phyloP scores from a whole-genome alignment of 805 yeast genomes.

The Yarrowia sp. region DNA sequence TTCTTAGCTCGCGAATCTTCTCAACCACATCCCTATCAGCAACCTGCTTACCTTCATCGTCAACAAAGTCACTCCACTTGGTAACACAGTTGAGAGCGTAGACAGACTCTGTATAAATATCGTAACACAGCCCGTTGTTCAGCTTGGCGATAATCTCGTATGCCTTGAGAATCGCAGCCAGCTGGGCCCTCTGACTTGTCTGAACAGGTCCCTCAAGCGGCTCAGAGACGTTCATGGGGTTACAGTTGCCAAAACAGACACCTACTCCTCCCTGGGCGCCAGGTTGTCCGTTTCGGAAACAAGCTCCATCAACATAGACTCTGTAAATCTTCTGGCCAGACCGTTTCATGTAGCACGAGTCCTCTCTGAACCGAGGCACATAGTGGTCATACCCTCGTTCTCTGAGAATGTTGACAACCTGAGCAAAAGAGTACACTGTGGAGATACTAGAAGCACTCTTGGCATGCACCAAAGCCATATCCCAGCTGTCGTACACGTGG shows the following conservation, averaged over 20 bases:
- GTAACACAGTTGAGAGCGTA: background rate
- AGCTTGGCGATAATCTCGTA: background rate
- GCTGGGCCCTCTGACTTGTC: background rate
- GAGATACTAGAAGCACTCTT: background rate
- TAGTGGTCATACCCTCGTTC: background rate
- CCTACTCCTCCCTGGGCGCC: background rate
- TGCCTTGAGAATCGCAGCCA: background rate
- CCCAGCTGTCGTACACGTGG: background rate
- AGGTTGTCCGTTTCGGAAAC: background rate
- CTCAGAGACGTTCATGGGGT: background rate
- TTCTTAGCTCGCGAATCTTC: background rate
- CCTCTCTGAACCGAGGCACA: background rate
- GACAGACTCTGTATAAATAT: background rate
- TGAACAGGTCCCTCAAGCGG: background rate
- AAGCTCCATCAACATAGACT: slow-evolving; percentile 2
- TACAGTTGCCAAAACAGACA: background rate
- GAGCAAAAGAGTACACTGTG: background rate
- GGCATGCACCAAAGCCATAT: background rate
- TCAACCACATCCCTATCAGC: background rate
- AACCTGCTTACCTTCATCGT: background rate
- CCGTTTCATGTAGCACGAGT: background rate
- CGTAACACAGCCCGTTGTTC: background rate
- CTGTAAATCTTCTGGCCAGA: background rate
- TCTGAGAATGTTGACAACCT: background rate
- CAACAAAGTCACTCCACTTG: background rate